These are phyloP conservation scores for Penicillium sp. DNA, from an alignment of 2,329 filamentous ascomycete species.

Conservation along the genomic window DNA sequence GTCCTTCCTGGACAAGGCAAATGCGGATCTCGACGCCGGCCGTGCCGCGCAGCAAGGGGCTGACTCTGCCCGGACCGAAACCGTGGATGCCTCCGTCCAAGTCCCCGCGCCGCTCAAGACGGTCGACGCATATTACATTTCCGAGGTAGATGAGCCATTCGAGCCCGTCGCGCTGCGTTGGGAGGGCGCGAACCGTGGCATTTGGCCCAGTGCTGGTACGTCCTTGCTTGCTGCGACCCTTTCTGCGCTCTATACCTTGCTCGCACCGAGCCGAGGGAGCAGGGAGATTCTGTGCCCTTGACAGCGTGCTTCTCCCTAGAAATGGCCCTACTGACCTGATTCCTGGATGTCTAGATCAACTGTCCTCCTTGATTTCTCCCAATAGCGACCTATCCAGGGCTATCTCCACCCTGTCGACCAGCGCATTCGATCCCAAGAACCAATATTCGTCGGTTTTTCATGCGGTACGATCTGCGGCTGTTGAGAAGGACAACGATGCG, in stretches of 20 bases:
- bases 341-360: constrained; percentile 54
- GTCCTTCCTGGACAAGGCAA: constrained; percentile 82
- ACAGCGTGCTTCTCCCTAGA: constrained; percentile 1
- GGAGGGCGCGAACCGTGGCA: constrained; percentile 33
- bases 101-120: constrained; percentile 61
- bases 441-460: constrained; percentile 56
- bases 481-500: constrained; percentile 31
- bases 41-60: constrained; percentile 21
- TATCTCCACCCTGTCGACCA: constrained; percentile 63
- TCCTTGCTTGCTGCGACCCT: neutral
- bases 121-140: constrained; percentile 66
- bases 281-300: neutral
- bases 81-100: constrained; percentile 49
- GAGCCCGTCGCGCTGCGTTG: constrained; percentile 69
- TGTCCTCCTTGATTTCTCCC: constrained; percentile 61
- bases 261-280: neutral
- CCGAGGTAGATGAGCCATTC: constrained; percentile 84
- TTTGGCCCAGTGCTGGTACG: constrained; percentile 38
- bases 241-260: neutral
- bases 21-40: constrained; percentile 57
- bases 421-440: constrained; percentile 70
- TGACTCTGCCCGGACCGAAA: constrained; percentile 33
- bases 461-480: constrained; percentile 55
- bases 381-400: constrained; percentile 27
- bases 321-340: constrained; percentile 10